phyloP scores from a whole-genome alignment of 2,329 filamentous ascomycete species.

The Trichoderma sp. region DNA sequence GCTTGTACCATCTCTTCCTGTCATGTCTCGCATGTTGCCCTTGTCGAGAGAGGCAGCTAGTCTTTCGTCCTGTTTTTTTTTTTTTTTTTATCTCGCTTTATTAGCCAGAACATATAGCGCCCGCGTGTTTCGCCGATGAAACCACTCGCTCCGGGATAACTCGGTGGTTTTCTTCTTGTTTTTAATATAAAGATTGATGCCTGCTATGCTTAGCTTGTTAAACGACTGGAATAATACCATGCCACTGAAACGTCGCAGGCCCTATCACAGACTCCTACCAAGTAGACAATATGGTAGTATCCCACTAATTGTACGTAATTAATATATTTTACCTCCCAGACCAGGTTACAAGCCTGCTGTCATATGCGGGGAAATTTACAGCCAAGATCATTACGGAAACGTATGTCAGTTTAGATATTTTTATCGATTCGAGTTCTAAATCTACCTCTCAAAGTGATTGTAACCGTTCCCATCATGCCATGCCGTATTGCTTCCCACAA shows the following conservation, averaged over 20 bases:
- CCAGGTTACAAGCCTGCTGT: background rate
- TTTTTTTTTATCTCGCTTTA: background rate
- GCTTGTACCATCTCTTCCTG: background rate
- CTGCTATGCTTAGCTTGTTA: background rate
- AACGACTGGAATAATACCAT: background rate
- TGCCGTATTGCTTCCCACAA: background rate
- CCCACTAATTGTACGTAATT: background rate
- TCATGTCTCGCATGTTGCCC: background rate
- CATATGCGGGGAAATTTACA: background rate
- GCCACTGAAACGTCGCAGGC: slow-evolving; percentile 3
- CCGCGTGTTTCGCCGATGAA: slow-evolving; percentile 4
- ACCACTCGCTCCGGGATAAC: background rate
- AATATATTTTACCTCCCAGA: background rate
- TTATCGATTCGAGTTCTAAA: background rate
- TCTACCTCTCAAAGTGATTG: background rate
- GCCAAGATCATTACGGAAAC: background rate
- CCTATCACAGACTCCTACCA: background rate
- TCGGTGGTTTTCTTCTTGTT: background rate
- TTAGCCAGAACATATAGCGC: background rate
- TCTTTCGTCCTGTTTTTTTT: background rate
- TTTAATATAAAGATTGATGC: background rate
- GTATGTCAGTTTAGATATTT: background rate
- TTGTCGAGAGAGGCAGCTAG: slow-evolving; percentile 12
- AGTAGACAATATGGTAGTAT: background rate
- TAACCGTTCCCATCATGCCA: background rate